These are phyloP conservation scores for Lentinula sp. DNA, from an alignment of 768 basidiomycete species.

Conservation along the genomic window DNA sequence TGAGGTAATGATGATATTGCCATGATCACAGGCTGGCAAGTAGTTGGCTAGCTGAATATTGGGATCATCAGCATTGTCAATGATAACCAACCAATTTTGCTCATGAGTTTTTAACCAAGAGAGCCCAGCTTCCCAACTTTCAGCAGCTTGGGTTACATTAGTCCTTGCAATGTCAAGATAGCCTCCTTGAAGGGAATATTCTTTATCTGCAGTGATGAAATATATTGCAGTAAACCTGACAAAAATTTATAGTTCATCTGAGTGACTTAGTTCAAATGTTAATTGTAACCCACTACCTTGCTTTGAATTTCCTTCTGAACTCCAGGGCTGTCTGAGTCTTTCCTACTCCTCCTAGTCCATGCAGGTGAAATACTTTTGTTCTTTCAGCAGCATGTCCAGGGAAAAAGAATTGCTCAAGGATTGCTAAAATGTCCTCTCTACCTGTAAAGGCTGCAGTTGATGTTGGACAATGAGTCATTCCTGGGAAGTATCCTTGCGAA, in stretches of 20 bases:
- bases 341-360: slow-evolving; percentile 4
- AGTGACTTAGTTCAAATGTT: no score
- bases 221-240: not conserved
- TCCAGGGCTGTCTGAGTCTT: slow-evolving; percentile 3
- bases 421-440: not conserved
- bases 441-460: not conserved
- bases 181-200: not conserved
- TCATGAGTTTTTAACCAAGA: not conserved
- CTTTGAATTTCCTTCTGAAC: not conserved
- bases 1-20: slow-evolving; percentile 8
- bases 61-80: slow-evolving; percentile 10
- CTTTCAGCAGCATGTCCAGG: no score
- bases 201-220: not conserved
- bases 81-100: slow-evolving; percentile 8
- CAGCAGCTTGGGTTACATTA: not conserved
- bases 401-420: not conserved
- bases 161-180: not conserved
- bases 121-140: not conserved
- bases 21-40: slow-evolving; percentile 5
- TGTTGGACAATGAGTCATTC: not conserved
- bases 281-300: not conserved
- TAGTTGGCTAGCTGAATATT: not conserved
- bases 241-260: not conserved
- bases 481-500: not conserved
- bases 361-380: not conserved